Conservation (phyloP, 2,329 filamentous ascomycete genomes). For the Elsinoe arachidis region DNA sequence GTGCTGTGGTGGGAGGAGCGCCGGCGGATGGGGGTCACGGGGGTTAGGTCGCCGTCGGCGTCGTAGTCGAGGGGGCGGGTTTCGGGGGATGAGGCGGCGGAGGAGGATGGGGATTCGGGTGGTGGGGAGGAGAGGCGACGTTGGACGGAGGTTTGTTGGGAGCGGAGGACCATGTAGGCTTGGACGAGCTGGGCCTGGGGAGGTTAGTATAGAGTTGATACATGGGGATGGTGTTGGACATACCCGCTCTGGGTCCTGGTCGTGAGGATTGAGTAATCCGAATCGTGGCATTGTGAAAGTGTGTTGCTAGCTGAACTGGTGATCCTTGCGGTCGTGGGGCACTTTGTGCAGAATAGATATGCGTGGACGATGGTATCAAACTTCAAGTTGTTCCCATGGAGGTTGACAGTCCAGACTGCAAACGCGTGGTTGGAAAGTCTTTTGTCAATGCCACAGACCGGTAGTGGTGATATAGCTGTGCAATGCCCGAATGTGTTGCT, state of each 20-base stretch:
- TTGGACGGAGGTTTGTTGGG: conserved; percentile 33
- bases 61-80: conserved; percentile 12
- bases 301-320: neutral
- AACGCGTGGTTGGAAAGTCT: neutral
- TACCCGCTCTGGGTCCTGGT: conserved; percentile 11
- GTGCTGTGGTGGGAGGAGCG: conserved; percentile 13
- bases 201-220: neutral
- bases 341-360: neutral
- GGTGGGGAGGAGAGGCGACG: conserved; percentile 30
- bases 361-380: neutral
- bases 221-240: neutral
- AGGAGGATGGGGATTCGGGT: conserved; percentile 22
- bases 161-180: conserved; percentile 33
- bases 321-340: neutral
- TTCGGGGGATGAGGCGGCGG: conserved; percentile 14
- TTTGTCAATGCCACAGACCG: neutral
- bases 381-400: neutral
- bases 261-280: conserved; percentile 8
- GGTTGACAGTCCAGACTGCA: neutral
- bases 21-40: conserved; percentile 18
- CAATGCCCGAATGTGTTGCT: neutral
- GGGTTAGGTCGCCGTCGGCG: conserved; percentile 11
- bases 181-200: conserved; percentile 23
- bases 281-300: conserved; percentile 11
- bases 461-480: neutral